Evolutionary conservation across 2,329 filamentous ascomycete genomes (phyloP).

Genomic region (Cladophialophora exuberans): DNA sequence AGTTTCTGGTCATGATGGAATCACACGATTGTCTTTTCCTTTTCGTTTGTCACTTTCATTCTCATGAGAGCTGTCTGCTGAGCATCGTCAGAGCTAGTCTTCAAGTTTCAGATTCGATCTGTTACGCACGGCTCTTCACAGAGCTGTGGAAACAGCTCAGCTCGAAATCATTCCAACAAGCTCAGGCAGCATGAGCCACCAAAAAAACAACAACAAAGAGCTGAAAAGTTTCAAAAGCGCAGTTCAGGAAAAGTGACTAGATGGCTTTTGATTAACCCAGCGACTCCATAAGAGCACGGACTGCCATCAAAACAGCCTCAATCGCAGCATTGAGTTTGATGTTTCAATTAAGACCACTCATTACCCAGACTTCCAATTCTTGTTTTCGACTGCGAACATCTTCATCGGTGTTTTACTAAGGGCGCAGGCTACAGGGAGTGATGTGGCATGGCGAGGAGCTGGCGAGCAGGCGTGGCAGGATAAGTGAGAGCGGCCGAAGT

Average conservation of each 20-base stretch:
- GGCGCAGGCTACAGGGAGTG: too few relatives aligned
- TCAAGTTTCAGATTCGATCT: neutral
- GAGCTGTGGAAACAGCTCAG: neutral
- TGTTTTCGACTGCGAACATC: neutral
- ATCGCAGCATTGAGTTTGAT: neutral
- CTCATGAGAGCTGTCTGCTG: too few relatives aligned
- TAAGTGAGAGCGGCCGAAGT: too few relatives aligned
- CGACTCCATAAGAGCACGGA: neutral
- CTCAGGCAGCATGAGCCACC: neutral
- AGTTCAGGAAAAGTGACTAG: too few relatives aligned
- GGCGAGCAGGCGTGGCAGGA: too few relatives aligned
- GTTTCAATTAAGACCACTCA: neutral
- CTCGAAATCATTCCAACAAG: neutral
- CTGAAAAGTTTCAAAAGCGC: too few relatives aligned
- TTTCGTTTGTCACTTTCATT: neutral
- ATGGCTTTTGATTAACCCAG: too few relatives aligned
- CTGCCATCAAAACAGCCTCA: neutral
- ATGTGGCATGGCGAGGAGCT: neutral
- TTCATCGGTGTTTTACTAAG: too few relatives aligned
- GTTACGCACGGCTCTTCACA: neutral
- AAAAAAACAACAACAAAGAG: neutral
- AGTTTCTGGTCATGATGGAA: slow-evolving; percentile 24
- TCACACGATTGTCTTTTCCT: neutral
- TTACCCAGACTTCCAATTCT: neutral
- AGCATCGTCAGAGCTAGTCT: too few relatives aligned